phyloP scores from a whole-genome alignment of 352 stramenopile genomes.

The Phytophthora ramorum region DNA sequence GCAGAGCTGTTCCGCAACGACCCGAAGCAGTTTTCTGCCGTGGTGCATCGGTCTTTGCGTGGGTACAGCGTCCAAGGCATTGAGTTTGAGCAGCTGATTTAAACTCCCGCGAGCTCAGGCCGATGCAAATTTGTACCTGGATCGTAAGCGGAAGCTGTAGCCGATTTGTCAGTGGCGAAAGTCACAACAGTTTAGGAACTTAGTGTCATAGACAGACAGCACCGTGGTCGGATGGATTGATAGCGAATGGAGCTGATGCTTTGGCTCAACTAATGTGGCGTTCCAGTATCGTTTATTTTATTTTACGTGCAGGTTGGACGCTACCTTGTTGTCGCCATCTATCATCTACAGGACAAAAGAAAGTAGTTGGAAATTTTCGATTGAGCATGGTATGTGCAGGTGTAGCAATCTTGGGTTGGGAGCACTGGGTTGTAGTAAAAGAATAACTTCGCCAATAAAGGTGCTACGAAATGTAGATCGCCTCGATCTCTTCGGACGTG shows the following conservation, averaged over 20 bases:
- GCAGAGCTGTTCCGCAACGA: conserved; percentile 97
- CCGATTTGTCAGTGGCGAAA: conserved; percentile 13
- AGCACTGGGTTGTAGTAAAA: no score
- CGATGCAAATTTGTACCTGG: conserved; percentile 6
- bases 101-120: conserved; percentile 26
- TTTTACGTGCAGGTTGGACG: conserved; percentile 7
- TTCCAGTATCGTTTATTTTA: conserved; percentile 27
- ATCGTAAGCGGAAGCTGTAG: conserved; percentile 17
- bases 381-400: no score
- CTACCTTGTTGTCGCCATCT: conserved; percentile 1
- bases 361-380: not conserved
- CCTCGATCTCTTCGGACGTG: conserved; percentile 87
- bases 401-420: no score
- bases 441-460: conserved; percentile 1
- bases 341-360: not conserved
- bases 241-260: conserved; percentile 29
- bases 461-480: conserved; percentile 78
- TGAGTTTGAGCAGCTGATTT: conserved; percentile 85
- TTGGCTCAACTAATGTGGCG: conserved; percentile 12
- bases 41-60: conserved; percentile 89
- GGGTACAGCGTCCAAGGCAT: conserved; percentile 86
- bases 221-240: conserved; percentile 17
- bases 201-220: conserved; percentile 27
- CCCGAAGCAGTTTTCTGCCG: conserved; percentile 90
- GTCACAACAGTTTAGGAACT: conserved; percentile 13